phyloP scores from a whole-genome alignment of 805 yeast genomes.

The Ogataea nakhonphanomensis region DNA sequence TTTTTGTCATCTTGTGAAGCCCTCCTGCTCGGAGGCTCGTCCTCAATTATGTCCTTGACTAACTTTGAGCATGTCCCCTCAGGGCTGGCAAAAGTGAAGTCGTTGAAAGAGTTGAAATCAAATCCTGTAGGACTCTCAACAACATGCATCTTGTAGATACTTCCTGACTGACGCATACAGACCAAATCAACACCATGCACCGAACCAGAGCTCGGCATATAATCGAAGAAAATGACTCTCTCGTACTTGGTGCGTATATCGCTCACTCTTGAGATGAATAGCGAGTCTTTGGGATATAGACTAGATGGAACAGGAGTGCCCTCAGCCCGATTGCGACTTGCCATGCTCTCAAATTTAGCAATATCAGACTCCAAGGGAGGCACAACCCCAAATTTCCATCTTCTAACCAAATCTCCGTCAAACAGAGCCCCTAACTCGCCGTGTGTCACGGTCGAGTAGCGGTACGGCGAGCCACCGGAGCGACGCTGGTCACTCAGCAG shows the following conservation, averaged over 20 bases:
- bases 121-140: constrained; percentile 61
- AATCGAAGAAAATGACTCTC: constrained; percentile 82
- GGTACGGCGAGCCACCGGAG: constrained; percentile 59
- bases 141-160: constrained; percentile 75
- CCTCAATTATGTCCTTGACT: constrained; percentile 29
- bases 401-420: constrained; percentile 69
- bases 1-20: constrained; percentile 29
- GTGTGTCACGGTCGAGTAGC: constrained; percentile 60
- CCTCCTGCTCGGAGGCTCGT: constrained; percentile 11
- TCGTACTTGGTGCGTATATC: constrained; percentile 77
- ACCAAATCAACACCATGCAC: constrained; percentile 62
- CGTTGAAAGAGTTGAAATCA: constrained; percentile 66
- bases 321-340: constrained; percentile 19
- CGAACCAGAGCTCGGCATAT: constrained; percentile 52
- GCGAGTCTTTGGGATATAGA: constrained; percentile 42
- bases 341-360: constrained; percentile 20
- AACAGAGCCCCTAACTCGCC: constrained; percentile 80
- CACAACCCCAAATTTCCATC: constrained; percentile 73
- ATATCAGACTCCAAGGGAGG: constrained; percentile 35
- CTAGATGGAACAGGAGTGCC: constrained; percentile 10
- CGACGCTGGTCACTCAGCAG: constrained; percentile 57
- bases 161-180: constrained; percentile 90
- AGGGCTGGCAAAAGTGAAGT: constrained; percentile 57
- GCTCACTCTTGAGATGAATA: constrained; percentile 72
- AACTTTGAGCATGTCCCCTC: constrained; percentile 49